A percentile compares a stretch with the other conserved stretches of the same genome.
Evolutionary conservation across 176 grass and related monocot species (phyloP).

Genomic region (Oryza brachyantha): DNA sequence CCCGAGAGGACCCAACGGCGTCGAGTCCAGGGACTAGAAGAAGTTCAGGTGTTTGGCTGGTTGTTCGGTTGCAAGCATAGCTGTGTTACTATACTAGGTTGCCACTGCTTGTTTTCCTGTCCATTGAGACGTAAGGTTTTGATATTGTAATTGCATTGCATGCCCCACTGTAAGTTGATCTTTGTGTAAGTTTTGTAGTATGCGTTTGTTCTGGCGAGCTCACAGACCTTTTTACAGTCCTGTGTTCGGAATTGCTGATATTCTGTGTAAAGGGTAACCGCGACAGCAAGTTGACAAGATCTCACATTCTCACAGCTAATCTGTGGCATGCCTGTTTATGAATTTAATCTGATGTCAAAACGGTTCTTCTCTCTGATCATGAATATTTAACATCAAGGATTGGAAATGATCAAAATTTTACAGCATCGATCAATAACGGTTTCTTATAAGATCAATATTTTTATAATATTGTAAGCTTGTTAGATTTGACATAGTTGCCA

Average conservation of each 20-base stretch:
- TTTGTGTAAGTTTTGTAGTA: constrained; percentile 5
- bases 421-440: too few species aligned
- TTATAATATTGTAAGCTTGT: too few species aligned
- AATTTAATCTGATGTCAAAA: background rate
- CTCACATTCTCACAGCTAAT: background rate
- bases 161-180: constrained; percentile 15
- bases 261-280: constrained; percentile 6
- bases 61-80: background rate
- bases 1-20: constrained; percentile 27
- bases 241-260: background rate
- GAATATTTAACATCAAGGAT: too few species aligned
- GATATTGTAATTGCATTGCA: constrained; percentile 32
- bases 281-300: background rate
- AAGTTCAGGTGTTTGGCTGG: background rate
- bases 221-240: background rate
- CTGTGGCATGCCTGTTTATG: background rate
- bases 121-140: constrained; percentile 43
- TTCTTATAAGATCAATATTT: too few species aligned
- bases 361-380: background rate
- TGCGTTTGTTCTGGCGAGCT: constrained; percentile 21
- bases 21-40: constrained; percentile 21
- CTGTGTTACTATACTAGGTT: constrained; percentile 29
- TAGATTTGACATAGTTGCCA: too few species aligned
- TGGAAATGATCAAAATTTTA: too few species aligned
- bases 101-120: constrained; percentile 17